phyloP scores from a whole-genome alignment of 192 early-diverging fungal species.

The Coemansia sp. region DNA sequence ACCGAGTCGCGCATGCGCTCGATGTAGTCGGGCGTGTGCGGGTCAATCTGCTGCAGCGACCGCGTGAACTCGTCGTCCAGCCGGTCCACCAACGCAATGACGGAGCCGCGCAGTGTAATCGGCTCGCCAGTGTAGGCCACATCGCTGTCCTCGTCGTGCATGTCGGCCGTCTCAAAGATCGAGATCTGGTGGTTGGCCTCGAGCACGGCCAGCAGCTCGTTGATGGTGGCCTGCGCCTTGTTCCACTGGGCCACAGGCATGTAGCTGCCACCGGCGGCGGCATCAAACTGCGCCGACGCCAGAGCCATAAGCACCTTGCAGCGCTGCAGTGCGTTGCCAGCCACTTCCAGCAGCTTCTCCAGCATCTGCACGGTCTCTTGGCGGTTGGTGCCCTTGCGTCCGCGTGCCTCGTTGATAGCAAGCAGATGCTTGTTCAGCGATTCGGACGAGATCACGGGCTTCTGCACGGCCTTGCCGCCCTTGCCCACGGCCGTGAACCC shows the following conservation, averaged over 20 bases:
- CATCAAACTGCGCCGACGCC: constrained; percentile 87
- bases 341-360: constrained; percentile 55
- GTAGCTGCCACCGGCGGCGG: constrained; percentile 56
- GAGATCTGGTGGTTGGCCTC: constrained; percentile 67
- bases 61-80: constrained; percentile 97
- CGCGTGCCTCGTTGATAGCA: constrained; percentile 75
- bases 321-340: constrained; percentile 70
- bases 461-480: constrained; percentile 56
- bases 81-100: constrained; percentile 84
- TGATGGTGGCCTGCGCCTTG: constrained; percentile 63
- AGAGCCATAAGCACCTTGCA: constrained; percentile 78
- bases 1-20: constrained; percentile 89
- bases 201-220: constrained; percentile 69
- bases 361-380: constrained; percentile 65
- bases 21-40: constrained; percentile 94
- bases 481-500: constrained; percentile 67
- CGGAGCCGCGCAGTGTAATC: constrained; percentile 71
- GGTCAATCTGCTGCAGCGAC: constrained; percentile 93
- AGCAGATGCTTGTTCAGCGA: constrained; percentile 79
- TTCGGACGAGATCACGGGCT: constrained; percentile 58
- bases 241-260: constrained; percentile 82
- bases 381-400: constrained; percentile 94
- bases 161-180: constrained; percentile 59
- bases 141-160: constrained; percentile 30
- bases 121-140: constrained; percentile 55